phyloP scores from a whole-genome alignment of 2,329 filamentous ascomycete species.

The Paraphaeosphaeria sporulosa region DNA sequence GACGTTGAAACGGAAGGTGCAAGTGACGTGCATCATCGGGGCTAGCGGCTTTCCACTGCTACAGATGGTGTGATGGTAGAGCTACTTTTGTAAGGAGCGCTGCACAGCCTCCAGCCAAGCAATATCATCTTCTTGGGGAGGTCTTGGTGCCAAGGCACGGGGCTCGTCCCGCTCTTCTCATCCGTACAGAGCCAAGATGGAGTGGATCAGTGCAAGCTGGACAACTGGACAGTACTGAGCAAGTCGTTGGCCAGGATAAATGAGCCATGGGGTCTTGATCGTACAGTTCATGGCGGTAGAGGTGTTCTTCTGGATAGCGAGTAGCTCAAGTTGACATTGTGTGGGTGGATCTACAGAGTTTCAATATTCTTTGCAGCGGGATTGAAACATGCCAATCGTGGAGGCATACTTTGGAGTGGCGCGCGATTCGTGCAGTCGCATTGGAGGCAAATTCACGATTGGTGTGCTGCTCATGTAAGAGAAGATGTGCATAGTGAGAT shows the following conservation, averaged over 20 bases:
- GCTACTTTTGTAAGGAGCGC: neutral
- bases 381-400: constrained; percentile 9
- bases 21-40: neutral
- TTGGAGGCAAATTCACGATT: neutral
- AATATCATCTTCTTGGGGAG: constrained; percentile 1
- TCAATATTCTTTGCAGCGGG: neutral
- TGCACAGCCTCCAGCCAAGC: constrained; percentile 14
- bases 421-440: neutral
- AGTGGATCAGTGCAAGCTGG: neutral
- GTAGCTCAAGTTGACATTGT: neutral
- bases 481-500: neutral
- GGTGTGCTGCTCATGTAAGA: neutral
- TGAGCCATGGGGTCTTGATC: neutral
- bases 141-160: constrained; percentile 13
- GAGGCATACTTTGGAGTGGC: neutral
- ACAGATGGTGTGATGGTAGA: constrained; percentile 7
- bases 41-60: neutral
- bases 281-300: neutral
- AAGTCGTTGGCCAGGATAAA: neutral
- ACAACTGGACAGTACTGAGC: neutral
- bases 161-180: constrained; percentile 12
- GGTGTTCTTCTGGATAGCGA: neutral
- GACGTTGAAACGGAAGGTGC: constrained; percentile 1
- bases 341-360: neutral
- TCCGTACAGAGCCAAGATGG: too few species aligned